A percentile compares a stretch with the other conserved stretches of the same genome.
Evolutionary conservation across 768 basidiomycete species (phyloP).

Genomic region (Leccinum broughii): DNA sequence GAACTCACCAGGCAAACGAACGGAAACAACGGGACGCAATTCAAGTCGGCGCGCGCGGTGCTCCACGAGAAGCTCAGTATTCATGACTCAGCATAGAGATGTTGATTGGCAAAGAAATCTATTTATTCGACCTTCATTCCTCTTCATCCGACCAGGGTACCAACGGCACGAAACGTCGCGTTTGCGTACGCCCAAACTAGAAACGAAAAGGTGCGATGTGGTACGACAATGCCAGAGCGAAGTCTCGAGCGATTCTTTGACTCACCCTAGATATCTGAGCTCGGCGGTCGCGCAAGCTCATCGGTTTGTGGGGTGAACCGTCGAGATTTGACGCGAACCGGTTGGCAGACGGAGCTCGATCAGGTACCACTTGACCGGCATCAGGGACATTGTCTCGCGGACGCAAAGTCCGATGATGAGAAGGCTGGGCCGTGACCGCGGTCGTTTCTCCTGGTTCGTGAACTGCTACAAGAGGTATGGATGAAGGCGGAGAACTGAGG

Average conservation of each 20-base stretch:
- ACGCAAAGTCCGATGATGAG: neutral
- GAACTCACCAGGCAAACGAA: too few species aligned
- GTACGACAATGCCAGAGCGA: neutral
- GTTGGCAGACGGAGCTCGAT: neutral
- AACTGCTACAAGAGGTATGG: neutral
- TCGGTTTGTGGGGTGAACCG: conserved; percentile 24
- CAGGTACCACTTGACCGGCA: neutral
- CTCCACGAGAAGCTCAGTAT: too few species aligned
- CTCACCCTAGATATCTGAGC: conserved; percentile 32
- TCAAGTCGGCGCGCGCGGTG: neutral
- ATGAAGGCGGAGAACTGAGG: conserved; percentile 10
- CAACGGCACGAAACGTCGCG: conserved; percentile 32
- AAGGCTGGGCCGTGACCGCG: neutral
- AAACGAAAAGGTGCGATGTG: conserved; percentile 3
- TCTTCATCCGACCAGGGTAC: conserved; percentile 35
- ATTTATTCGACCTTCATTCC: conserved; percentile 15
- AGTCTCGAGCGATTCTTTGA: neutral
- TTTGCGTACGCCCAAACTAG: conserved; percentile 28
- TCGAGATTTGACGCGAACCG: neutral
- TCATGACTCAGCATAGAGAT: neutral
- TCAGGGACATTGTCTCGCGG: neutral
- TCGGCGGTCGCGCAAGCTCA: conserved; percentile 34
- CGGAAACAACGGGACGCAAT: neutral
- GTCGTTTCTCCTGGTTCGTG: neutral
- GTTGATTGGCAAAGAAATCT: conserved; percentile 14